Conservation (phyloP, 192 early-diverging fungal species). For the Dissophora ornata region DNA sequence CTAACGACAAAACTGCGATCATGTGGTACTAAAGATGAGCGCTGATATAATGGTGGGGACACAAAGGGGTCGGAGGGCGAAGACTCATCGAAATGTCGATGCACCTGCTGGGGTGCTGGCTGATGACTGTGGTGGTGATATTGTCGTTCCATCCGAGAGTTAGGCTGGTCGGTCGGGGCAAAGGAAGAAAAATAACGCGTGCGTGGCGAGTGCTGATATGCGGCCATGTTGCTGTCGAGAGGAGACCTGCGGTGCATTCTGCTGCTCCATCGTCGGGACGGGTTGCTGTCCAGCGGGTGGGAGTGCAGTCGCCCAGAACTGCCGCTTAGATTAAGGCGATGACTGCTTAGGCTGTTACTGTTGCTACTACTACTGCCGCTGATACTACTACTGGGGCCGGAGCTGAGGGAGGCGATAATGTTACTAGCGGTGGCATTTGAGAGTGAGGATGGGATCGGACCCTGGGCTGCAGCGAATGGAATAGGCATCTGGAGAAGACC, state of each 20-base stretch:
- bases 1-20: background rate
- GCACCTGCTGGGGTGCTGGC: background rate
- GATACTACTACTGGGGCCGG: background rate
- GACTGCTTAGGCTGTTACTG: background rate
- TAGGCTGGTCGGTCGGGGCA: constrained; percentile 8
- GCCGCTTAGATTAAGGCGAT: constrained; percentile 3
- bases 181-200: constrained; percentile 30
- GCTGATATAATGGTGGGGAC: background rate
- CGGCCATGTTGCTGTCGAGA: background rate
- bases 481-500: constrained; percentile 23
- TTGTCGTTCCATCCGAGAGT: constrained; percentile 2
- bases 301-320: background rate
- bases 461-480: constrained; percentile 10
- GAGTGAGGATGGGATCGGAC: constrained; percentile 11
- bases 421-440: background rate
- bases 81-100: too few species aligned
- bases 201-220: constrained; percentile 29
- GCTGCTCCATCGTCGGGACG: constrained; percentile 26
- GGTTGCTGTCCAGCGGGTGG: constrained; percentile 19
- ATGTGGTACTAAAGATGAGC: background rate
- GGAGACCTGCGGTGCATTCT: constrained; percentile 44
- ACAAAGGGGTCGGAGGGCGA: too few species aligned
- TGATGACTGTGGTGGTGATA: background rate
- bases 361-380: background rate
- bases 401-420: constrained; percentile 8